These are phyloP conservation scores for Wickerhamiella domercqiae DNA, from an alignment of 805 yeast species.

Conservation along the genomic window DNA sequence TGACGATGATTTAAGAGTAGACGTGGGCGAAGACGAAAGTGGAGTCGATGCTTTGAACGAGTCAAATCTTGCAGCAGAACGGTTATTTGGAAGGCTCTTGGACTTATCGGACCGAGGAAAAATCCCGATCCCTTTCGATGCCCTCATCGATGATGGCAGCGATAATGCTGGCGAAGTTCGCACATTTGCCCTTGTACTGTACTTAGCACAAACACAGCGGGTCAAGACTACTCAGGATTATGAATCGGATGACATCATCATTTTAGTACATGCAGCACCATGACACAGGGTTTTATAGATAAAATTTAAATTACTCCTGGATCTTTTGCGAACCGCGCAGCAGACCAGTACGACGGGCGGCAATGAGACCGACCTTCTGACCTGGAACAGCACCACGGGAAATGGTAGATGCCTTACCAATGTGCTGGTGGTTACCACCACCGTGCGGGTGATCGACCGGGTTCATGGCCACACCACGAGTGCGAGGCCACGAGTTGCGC, in stretches of 20 bases:
- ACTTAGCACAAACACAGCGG: not conserved
- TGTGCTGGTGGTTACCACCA: constrained; percentile 99
- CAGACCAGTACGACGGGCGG: constrained; percentile 99
- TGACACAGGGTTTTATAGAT: not conserved
- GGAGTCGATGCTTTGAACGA: no score
- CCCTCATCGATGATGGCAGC: not conserved
- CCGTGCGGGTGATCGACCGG: constrained; percentile 99
- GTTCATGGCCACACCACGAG: constrained; percentile 99
- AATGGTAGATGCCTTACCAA: constrained; percentile 99
- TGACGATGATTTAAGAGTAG: no score
- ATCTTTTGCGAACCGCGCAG: constrained; percentile 98
- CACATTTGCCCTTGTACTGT: not conserved
- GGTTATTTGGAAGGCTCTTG: no score
- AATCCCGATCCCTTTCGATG: not conserved
- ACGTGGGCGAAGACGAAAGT: no score
- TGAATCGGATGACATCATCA: not conserved
- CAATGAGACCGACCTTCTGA: constrained; percentile 99
- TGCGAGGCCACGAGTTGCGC: constrained; percentile 99
- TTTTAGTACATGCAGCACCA: not conserved
- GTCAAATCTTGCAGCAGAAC: no score
- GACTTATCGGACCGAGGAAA: no score
- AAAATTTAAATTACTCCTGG: constrained; percentile 38
- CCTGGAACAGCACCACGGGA: constrained; percentile 99
- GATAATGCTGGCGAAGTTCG: not conserved
- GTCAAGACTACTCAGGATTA: not conserved